Evolutionary conservation across 1,139 yeast species (phyloP).

Genomic region (Scheffersomyces titani): DNA sequence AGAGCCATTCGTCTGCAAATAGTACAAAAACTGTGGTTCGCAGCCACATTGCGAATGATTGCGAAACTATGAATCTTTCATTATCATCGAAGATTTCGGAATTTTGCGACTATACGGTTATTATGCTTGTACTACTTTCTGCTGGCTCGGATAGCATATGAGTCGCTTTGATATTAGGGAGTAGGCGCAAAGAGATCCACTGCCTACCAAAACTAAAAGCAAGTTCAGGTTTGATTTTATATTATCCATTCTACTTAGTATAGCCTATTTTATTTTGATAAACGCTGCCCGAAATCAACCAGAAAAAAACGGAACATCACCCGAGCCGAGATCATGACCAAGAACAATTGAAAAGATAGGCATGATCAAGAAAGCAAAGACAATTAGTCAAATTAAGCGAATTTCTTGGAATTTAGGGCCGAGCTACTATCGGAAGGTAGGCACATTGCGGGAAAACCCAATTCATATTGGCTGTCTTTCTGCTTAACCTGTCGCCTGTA

Average conservation of each 20-base stretch:
- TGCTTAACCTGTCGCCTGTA: neutral
- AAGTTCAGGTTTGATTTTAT: too few species aligned
- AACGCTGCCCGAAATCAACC: neutral
- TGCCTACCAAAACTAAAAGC: neutral
- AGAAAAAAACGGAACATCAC: neutral
- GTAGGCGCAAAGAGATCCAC: neutral
- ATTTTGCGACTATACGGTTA: neutral
- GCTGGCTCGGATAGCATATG: neutral
- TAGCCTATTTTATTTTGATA: too few species aligned
- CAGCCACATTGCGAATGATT: conserved; percentile 1
- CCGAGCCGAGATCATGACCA: neutral
- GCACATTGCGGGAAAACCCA: neutral
- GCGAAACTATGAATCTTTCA: neutral
- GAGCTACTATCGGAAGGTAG: neutral
- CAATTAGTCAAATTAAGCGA: neutral
- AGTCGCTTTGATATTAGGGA: neutral
- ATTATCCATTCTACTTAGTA: too few species aligned
- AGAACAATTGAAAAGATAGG: neutral
- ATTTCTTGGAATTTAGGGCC: neutral
- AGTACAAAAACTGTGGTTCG: neutral
- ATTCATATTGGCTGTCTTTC: neutral
- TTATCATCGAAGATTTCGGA: neutral
- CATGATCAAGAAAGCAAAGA: neutral
- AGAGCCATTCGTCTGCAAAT: neutral
- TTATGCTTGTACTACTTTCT: neutral